Evolutionary conservation across 1,284 basidiomycete species (phyloP).

Genomic region (Trametes pubescens): DNA sequence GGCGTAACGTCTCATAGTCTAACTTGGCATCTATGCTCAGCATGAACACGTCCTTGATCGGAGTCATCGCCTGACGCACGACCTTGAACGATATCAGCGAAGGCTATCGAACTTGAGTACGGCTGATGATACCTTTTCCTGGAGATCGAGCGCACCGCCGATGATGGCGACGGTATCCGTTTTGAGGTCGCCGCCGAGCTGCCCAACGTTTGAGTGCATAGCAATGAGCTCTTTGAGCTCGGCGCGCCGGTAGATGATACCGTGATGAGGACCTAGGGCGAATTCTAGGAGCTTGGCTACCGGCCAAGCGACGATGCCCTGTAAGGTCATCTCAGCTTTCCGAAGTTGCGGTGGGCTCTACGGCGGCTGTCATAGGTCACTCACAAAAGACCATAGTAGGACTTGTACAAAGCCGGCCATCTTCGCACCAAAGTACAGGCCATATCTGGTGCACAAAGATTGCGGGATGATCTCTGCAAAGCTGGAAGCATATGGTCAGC

Average conservation of each 20-base stretch:
- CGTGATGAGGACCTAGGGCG: conserved; percentile 68
- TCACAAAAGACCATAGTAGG: conserved; percentile 75
- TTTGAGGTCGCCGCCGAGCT: conserved; percentile 73
- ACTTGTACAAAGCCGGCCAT: conserved; percentile 82
- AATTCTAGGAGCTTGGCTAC: conserved; percentile 75
- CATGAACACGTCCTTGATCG: conserved; percentile 84
- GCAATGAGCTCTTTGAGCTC: conserved; percentile 80
- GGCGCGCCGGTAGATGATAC: conserved; percentile 62
- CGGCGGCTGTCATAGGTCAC: conserved; percentile 33
- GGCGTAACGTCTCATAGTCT: conserved; percentile 79
- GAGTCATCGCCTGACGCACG: conserved; percentile 75
- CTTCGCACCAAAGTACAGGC: conserved; percentile 90
- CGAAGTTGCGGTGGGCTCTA: too few species aligned
- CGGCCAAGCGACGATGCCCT: conserved; percentile 86
- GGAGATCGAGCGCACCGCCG: conserved; percentile 76
- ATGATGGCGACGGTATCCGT: conserved; percentile 81
- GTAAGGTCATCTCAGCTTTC: conserved; percentile 5
- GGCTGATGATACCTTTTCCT: conserved; percentile 56
- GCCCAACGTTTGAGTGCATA: conserved; percentile 65
- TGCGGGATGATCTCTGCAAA: conserved; percentile 94
- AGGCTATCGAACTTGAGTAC: conserved; percentile 37
- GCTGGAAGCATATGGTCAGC: conserved; percentile 46
- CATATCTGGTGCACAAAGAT: conserved; percentile 91
- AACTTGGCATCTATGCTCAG: conserved; percentile 81
- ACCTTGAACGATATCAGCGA: conserved; percentile 27